A percentile compares a stretch with the other conserved stretches of the same genome.
phyloP scores from a whole-genome alignment of 768 basidiomycete species.

The Suillus decipiens region DNA sequence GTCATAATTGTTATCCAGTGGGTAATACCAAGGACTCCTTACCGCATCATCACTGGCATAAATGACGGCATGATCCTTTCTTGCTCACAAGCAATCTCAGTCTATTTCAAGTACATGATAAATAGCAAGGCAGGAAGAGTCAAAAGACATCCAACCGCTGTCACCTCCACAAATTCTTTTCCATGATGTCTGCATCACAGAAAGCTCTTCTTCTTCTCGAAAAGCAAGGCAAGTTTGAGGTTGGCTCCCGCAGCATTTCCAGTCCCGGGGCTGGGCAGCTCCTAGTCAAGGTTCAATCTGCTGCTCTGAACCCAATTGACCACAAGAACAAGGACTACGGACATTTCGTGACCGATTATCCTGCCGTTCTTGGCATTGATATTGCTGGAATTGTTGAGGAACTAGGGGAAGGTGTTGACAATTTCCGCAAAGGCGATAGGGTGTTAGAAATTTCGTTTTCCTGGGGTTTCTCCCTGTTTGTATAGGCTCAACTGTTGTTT shows the following conservation, averaged over 20 bases:
- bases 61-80: no score
- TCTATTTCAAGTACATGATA: no score
- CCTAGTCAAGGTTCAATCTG: conserved; percentile 41
- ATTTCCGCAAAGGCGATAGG: conserved; percentile 40
- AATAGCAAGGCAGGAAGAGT: no score
- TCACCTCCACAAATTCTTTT: background rate
- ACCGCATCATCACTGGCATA: no score
- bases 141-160: no score
- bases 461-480: conserved; percentile 2
- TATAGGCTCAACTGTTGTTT: conserved; percentile 21
- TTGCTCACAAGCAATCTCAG: no score
- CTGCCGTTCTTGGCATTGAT: conserved; percentile 37
- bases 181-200: conserved; percentile 31
- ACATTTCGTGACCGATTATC: conserved; percentile 35
- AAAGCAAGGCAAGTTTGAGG: conserved; percentile 31
- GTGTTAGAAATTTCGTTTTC: conserved; percentile 31
- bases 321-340: conserved; percentile 39
- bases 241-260: conserved; percentile 29
- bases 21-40: no score
- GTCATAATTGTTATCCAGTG: no score
- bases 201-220: conserved; percentile 28
- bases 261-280: conserved; percentile 41
- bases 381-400: conserved; percentile 41
- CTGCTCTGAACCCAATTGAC: conserved; percentile 49
- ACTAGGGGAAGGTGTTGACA: conserved; percentile 39